Conservation (phyloP, 768 basidiomycete species). For the Rickenella mellea region DNA sequence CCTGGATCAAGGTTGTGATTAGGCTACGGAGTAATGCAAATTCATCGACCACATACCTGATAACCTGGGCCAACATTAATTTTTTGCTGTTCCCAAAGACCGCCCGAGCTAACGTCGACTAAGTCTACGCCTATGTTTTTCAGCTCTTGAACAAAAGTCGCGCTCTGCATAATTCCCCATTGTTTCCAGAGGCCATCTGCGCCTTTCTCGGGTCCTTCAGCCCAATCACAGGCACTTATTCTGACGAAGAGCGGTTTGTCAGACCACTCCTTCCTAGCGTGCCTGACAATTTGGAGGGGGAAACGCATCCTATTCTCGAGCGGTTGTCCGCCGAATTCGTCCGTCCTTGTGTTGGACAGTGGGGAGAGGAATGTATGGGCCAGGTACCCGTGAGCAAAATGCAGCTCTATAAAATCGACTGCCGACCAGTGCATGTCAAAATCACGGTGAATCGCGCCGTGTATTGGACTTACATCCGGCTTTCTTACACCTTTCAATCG, state of each 20-base stretch:
- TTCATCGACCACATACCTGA: too few relatives aligned
- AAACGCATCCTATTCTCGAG: slow-evolving; percentile 68
- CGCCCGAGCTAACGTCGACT: slow-evolving; percentile 64
- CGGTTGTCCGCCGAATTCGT: slow-evolving; percentile 57
- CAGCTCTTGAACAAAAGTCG: slow-evolving; percentile 43
- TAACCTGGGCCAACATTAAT: slow-evolving; percentile 49
- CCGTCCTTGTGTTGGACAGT: slow-evolving; percentile 61
- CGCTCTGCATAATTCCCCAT: slow-evolving; percentile 77
- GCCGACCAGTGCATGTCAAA: slow-evolving; percentile 6
- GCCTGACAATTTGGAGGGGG: slow-evolving; percentile 45
- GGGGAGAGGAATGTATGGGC: slow-evolving; percentile 63
- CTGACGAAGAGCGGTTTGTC: slow-evolving; percentile 66
- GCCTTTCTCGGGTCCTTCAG: slow-evolving; percentile 43
- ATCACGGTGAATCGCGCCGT: too few relatives aligned
- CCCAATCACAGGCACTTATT: slow-evolving; percentile 63
- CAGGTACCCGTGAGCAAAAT: slow-evolving; percentile 68
- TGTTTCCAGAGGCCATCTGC: slow-evolving; percentile 45
- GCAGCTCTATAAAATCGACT: slow-evolving; percentile 69
- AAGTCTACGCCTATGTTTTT: slow-evolving; percentile 61
- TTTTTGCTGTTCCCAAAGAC: slow-evolving; percentile 52
- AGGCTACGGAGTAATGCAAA: not conserved
- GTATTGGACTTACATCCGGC: slow-evolving; percentile 54
- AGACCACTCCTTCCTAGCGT: slow-evolving; percentile 46
- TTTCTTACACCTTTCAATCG: slow-evolving; percentile 43
- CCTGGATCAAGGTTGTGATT: slow-evolving; percentile 35